Base-by-base conservation (phyloP, 495 filamentous ascomycete species). In the Neurospora sp. region DNA sequence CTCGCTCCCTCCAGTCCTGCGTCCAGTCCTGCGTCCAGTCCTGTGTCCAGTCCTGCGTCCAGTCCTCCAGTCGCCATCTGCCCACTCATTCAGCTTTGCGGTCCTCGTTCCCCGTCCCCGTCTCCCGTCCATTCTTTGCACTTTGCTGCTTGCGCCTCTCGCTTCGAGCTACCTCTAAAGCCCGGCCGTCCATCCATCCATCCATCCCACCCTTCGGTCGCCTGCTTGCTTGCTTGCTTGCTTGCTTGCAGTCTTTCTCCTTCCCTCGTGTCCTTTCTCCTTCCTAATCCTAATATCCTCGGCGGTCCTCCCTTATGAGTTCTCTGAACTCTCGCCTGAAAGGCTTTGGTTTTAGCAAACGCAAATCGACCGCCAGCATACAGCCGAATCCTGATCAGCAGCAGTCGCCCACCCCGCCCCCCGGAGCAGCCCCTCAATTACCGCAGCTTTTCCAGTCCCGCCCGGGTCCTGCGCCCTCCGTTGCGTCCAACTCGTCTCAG, bases 291-390 rank as follows among this genome's bases (percentile, higher is more conserved):
- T 40, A 71, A 69, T 71, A 74, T 69, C 70, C 73, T 68, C 73
- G 71, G 68, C 41, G 72, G 44, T 71, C 73, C 73, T 80, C 78
- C 81, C 84, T 81, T 87, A 89, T 89, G 87, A 87, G 86, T 84
- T 88, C 85, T 81, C 82, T 88, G 86, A 89, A 88, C 83, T 86
- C 85, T 74, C 85, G 87, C 73, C 83, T 88, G 71, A 88, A 88
- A 83, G 81, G 84, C 83, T 85, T 89, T 82, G 85, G 85, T 78
- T 85, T 87, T 78, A 84, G 85, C 78, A 87, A 87, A 82, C 82
- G 85, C 77, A 87, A 84, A 79, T 86, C 85, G 73, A 85, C 82
- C 73, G 83, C 84, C 77, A 82, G 81, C 76, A 83, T 83, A 68
- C 83, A 84, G 70, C 76, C 72, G 42, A 73, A 72, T 37, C 46